phyloP scores from a whole-genome alignment of 306 rosid species.

The Abrus precatorius region DNA sequence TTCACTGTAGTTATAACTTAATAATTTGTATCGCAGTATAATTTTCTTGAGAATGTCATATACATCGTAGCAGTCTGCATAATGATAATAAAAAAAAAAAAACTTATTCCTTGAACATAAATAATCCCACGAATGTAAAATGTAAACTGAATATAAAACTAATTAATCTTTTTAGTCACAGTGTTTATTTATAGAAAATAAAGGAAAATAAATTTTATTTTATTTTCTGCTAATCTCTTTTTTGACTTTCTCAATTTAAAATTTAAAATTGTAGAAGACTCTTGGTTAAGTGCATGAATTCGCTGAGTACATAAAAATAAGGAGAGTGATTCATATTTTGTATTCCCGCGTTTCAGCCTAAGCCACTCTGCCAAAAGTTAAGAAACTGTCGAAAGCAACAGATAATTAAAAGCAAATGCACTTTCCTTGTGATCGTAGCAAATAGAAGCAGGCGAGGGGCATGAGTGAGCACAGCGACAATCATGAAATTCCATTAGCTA shows the following conservation, averaged over 20 bases:
- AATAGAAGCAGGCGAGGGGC: background rate
- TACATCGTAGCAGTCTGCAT: no score
- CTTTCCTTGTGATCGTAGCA: slow-evolving; percentile 53
- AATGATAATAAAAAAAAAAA: no score
- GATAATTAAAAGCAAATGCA: slow-evolving; percentile 41
- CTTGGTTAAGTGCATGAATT: background rate
- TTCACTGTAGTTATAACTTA: no score
- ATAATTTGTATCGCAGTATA: no score
- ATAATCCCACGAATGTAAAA: background rate
- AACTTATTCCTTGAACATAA: background rate
- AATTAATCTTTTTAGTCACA: no score
- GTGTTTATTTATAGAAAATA: no score
- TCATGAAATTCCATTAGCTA: slow-evolving; percentile 40
- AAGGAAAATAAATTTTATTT: background rate
- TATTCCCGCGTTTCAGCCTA: background rate
- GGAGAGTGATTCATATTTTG: background rate
- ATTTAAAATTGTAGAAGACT: background rate
- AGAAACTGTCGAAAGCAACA: slow-evolving; percentile 20
- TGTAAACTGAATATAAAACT: background rate
- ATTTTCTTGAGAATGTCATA: no score
- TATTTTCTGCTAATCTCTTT: background rate
- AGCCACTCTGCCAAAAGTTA: background rate
- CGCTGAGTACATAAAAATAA: background rate
- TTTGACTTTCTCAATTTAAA: background rate
- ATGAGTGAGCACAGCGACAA: slow-evolving; percentile 30